These are phyloP conservation scores for Trichoderma gamsii DNA, from an alignment of 495 filamentous ascomycete species.

Conservation along the genomic window DNA sequence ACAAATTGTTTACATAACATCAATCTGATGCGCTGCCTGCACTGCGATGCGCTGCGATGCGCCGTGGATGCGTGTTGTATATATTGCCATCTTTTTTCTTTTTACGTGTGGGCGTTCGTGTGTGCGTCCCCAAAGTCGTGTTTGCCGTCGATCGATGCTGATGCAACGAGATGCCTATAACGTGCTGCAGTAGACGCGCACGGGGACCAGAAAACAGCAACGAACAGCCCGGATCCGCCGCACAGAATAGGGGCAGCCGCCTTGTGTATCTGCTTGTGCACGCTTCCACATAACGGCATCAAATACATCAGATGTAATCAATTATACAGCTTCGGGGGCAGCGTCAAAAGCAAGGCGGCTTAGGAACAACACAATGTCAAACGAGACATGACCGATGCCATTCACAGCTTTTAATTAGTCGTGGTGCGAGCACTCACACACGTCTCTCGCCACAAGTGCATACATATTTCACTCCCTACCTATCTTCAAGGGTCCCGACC, in stretches of 20 bases:
- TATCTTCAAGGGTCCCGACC: too few species aligned
- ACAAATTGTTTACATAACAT: conserved; percentile 6
- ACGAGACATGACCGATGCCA: not conserved
- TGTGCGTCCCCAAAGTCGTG: conserved; percentile 7
- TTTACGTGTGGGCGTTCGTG: conserved; percentile 2
- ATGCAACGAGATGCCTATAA: not conserved
- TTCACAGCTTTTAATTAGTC: too few species aligned
- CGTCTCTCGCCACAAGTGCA: too few species aligned
- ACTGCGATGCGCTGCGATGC: conserved; percentile 5
- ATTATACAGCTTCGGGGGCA: too few species aligned
- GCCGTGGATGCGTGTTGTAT: not conserved
- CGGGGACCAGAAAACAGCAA: not conserved
- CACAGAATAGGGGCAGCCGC: not conserved
- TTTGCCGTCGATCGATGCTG: not conserved
- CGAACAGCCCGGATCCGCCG: not conserved
- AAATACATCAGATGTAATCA: too few species aligned
- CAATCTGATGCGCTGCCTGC: not conserved
- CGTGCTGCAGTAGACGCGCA: not conserved
- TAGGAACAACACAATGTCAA: not conserved
- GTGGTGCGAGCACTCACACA: too few species aligned
- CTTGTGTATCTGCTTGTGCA: not conserved
- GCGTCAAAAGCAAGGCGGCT: not conserved
- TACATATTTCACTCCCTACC: too few species aligned
- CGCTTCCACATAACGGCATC: too few species aligned
- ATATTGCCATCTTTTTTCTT: too few species aligned